Evolutionary conservation across 768 basidiomycete genomes (phyloP).

Genomic region (Cystobasidium tubakii): DNA sequence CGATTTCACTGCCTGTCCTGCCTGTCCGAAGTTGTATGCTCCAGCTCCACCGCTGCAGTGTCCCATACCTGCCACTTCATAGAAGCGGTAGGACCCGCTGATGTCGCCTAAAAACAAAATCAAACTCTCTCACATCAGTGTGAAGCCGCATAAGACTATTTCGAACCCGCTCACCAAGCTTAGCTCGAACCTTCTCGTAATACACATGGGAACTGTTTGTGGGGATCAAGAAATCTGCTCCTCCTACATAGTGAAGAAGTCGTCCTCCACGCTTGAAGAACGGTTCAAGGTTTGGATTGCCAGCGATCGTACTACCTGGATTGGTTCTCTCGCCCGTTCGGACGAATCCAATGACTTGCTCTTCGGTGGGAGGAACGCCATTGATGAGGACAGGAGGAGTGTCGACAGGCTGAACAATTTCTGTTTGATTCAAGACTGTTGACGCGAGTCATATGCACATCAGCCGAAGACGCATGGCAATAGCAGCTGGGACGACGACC

Average conservation of each 20-base stretch:
- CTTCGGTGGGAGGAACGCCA: background rate
- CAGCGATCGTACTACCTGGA: constrained; percentile 39
- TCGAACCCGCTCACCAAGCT: background rate
- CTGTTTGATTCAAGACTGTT: constrained; percentile 32
- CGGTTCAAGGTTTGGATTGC: constrained; percentile 26
- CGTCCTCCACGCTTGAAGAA: constrained; percentile 40
- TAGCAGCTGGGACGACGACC: too few relatives aligned
- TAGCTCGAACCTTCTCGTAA: constrained; percentile 8
- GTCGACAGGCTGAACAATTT: constrained; percentile 8
- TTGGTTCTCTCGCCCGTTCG: constrained; percentile 35
- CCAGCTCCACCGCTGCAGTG: constrained; percentile 29
- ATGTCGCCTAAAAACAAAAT: constrained; percentile 8
- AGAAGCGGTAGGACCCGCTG: constrained; percentile 11
- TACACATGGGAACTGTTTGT: constrained; percentile 28
- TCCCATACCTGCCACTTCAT: constrained; percentile 29
- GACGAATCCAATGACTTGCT: constrained; percentile 33
- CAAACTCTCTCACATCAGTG: too few relatives aligned
- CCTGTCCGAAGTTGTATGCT: constrained; percentile 31
- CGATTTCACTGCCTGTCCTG: constrained; percentile 14
- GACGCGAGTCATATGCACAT: background rate
- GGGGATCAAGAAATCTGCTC: constrained; percentile 40
- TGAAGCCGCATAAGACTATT: too few relatives aligned
- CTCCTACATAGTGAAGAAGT: constrained; percentile 31
- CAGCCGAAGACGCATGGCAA: too few relatives aligned
- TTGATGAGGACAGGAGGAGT: constrained; percentile 4